Base-by-base conservation (phyloP, 805 yeast genomes). In the Metschnikowia peoriensis region DNA sequence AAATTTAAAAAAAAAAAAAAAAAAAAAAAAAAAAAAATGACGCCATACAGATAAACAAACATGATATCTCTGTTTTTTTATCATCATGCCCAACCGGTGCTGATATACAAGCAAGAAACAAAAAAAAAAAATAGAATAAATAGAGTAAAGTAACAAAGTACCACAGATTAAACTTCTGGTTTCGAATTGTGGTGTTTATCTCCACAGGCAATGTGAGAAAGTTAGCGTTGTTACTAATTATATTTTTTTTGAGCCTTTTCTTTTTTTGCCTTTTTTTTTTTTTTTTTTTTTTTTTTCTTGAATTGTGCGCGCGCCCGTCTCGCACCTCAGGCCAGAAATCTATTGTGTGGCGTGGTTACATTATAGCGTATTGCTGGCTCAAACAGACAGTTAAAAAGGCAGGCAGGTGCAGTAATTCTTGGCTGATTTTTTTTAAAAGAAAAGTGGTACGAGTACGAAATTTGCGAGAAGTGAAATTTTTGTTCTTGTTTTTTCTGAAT, bases 281-380 rank as follows among this genome's bases (percentile, higher is more conserved):
- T 32, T 27, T n/a, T 3, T 14, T 41, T 41, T 35, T 44, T 16
- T 44, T 11, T 17, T 17, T 15, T 32, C 15, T 37, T 39, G 37
- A 27, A 28, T 12, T 34, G 38, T 28, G 49, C 43, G 46, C 46
- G 27, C 39, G 38, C 42, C 49, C 49, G 49, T 37, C 16, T 38
- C 49, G 46, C 39, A 40, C 22, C 22, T 22, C 22, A 22, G 22
- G 28, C 42, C 17, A 17, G 42, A 11, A 11, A n/a, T n/a, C 6
- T 10, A 9, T 14, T 14, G 38, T 38, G 49, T 46, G 49, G 49
- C 49, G 38, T 38, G 49, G 28, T 38, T 39, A 38, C 39, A 27
- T 32, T 9, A 32, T 32, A 6, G 6, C 35, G 12, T 10, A 32
- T 32, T 22, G 22, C 22, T 22, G 22, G 22, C 22, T 22, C 2